Percentiles rank a stretch among this genome's conserved stretches.
These are phyloP conservation scores for Chernovozyma sophiae-reginae DNA, from an alignment of 1,139 yeast genomes.

Conservation along the genomic window DNA sequence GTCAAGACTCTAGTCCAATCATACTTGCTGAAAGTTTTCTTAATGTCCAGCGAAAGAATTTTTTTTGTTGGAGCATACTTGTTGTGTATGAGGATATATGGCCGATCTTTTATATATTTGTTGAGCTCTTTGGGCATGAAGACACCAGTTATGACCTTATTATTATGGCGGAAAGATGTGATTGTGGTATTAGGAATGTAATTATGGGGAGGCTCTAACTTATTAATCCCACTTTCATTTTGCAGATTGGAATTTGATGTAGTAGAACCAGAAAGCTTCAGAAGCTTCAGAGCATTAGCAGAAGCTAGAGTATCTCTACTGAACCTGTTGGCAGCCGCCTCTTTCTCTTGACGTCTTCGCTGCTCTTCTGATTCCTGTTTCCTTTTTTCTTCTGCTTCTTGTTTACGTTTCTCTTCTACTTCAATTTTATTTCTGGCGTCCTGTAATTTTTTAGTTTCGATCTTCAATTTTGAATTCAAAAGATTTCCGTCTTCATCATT, in stretches of 20 bases:
- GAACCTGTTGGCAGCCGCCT: too few species aligned
- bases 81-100: slow-evolving; percentile 54
- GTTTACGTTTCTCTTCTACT: slow-evolving; percentile 13
- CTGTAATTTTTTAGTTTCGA: slow-evolving; percentile 29
- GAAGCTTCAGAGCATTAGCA: slow-evolving; percentile 5
- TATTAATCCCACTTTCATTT: too few species aligned
- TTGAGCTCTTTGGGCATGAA: slow-evolving; percentile 44
- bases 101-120: slow-evolving; percentile 47
- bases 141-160: slow-evolving; percentile 30
- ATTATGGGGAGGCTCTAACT: too few species aligned
- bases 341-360: slow-evolving; percentile 6
- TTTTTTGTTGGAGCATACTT: slow-evolving; percentile 49
- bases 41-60: slow-evolving; percentile 51
- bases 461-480: slow-evolving; percentile 26
- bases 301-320: too few species aligned
- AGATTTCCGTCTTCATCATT: slow-evolving; percentile 34
- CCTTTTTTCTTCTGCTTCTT: slow-evolving; percentile 8
- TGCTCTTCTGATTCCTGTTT: slow-evolving; percentile 6
- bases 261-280: slow-evolving; percentile 1
- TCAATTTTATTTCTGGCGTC: slow-evolving; percentile 16
- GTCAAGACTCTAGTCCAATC: slow-evolving; percentile 63
- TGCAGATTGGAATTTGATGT: too few species aligned
- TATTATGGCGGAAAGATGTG: slow-evolving; percentile 27
- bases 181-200: slow-evolving; percentile 34
- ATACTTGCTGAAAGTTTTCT: slow-evolving; percentile 49